These are phyloP conservation scores for Fraxinus pennsylvanica DNA, from an alignment of 257 asterid genomes.

Conservation along the genomic window DNA sequence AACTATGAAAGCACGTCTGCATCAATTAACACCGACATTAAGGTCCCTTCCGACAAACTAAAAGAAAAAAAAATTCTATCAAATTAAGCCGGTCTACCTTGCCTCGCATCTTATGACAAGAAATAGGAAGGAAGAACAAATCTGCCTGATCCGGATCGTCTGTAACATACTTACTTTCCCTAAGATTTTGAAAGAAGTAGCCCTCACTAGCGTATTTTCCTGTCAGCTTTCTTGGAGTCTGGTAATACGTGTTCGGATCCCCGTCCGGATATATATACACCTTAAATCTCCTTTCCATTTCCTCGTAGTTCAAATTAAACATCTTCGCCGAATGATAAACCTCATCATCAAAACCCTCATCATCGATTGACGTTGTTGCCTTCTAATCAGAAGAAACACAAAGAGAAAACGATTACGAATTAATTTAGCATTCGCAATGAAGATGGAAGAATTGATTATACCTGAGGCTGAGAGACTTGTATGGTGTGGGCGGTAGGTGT, in stretches of 20 bases:
- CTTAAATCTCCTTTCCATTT: slow-evolving; percentile 79
- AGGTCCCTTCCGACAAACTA: not conserved
- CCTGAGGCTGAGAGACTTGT: slow-evolving; percentile 40
- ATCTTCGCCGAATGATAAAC: slow-evolving; percentile 75
- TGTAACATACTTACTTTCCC: slow-evolving; percentile 76
- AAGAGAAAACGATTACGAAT: not conserved
- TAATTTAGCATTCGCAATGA: not conserved
- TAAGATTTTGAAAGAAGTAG: slow-evolving; percentile 84
- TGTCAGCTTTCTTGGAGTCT: slow-evolving; percentile 94
- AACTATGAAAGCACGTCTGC: not conserved
- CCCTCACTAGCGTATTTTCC: slow-evolving; percentile 98
- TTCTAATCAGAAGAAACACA: not conserved
- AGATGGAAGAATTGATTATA: slow-evolving; percentile 19
- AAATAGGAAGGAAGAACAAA: slow-evolving; percentile 93
- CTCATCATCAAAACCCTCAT: slow-evolving; percentile 39
- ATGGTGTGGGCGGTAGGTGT: slow-evolving; percentile 23
- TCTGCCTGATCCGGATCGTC: slow-evolving; percentile 87
- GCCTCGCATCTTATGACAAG: slow-evolving; percentile 99
- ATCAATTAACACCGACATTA: slow-evolving; percentile 15
- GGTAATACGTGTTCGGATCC: slow-evolving; percentile 89
- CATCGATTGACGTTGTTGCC: slow-evolving; percentile 31
- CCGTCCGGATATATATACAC: slow-evolving; percentile 90
- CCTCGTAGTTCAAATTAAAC: slow-evolving; percentile 67
- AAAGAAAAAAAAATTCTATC: slow-evolving; percentile 5
- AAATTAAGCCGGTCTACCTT: slow-evolving; percentile 50